A percentile compares a stretch with the other conserved stretches of the same genome.
These are phyloP conservation scores for Fusarium marasasianum DNA, from an alignment of 2,329 filamentous ascomycete genomes.

Conservation along the genomic window DNA sequence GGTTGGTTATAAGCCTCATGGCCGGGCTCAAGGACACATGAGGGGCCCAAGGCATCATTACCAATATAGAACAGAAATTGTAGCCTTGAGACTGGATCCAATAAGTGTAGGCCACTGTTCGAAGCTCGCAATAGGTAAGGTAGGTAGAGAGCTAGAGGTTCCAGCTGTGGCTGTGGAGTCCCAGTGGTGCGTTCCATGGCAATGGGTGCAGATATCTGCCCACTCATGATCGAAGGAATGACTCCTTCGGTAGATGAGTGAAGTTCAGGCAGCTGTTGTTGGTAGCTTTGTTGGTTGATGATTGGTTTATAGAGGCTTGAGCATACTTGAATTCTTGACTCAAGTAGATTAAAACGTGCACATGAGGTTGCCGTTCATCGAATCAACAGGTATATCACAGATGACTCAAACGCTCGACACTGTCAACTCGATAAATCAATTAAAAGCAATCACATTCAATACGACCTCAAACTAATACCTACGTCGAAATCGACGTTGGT, in stretches of 20 bases:
- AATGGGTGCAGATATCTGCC: neutral
- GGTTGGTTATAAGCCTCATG: constrained; percentile 35
- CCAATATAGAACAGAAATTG: neutral
- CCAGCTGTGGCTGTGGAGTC: constrained; percentile 33
- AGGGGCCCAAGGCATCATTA: constrained; percentile 31
- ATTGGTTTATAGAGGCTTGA: neutral
- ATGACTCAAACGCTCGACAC: neutral
- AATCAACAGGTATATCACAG: neutral
- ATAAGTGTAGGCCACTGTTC: neutral
- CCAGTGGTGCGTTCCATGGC: constrained; percentile 1
- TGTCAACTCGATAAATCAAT: neutral
- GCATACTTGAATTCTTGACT: neutral
- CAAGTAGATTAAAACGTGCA: neutral
- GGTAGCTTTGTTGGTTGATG: neutral
- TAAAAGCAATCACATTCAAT: neutral
- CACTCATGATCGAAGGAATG: constrained; percentile 8
- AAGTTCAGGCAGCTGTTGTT: constrained; percentile 3
- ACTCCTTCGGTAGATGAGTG: constrained; percentile 18
- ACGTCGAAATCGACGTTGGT: constrained; percentile 18
- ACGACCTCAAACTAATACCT: neutral
- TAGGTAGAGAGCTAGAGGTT: neutral
- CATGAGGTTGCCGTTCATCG: neutral
- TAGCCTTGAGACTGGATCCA: neutral
- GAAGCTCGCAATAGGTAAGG: neutral
- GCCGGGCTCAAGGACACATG: constrained; percentile 21